Conservation (phyloP, 1,284 basidiomycete species). For the Papiliotrema nemorosa region DNA sequence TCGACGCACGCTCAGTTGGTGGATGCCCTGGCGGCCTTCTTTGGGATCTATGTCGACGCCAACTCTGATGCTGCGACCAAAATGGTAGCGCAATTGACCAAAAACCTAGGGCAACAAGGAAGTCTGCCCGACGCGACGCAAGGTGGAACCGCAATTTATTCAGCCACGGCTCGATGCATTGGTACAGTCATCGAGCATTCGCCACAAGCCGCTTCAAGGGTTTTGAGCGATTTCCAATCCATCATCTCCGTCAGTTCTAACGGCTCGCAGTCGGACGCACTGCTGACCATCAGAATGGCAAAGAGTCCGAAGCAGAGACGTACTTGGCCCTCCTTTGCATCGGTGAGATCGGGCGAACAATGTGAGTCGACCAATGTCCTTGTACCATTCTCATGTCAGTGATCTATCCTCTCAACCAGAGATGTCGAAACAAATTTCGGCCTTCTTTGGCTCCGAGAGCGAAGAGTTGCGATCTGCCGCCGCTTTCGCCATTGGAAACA, state of each 20-base stretch:
- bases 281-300: constrained; percentile 53
- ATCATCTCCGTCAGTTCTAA: constrained; percentile 60
- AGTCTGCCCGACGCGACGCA: constrained; percentile 38
- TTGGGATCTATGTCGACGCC: constrained; percentile 71
- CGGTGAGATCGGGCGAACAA: constrained; percentile 82
- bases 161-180: constrained; percentile 76
- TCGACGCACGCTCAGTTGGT: constrained; percentile 65
- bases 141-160: constrained; percentile 47
- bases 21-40: constrained; percentile 77
- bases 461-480: constrained; percentile 85
- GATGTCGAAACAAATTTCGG: constrained; percentile 69
- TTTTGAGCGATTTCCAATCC: constrained; percentile 75
- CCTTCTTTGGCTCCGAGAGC: constrained; percentile 68
- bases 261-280: not conserved
- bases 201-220: constrained; percentile 67
- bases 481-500: constrained; percentile 89
- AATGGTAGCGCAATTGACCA: constrained; percentile 67
- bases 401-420: constrained; percentile 75
- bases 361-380: constrained; percentile 54
- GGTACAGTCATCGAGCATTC: constrained; percentile 71
- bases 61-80: constrained; percentile 74
- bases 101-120: constrained; percentile 18
- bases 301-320: constrained; percentile 62
- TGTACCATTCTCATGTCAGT: constrained; percentile 48
- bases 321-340: constrained; percentile 81